Conservation (phyloP, 306 rosid genomes). For the Mucuna pruriens region DNA sequence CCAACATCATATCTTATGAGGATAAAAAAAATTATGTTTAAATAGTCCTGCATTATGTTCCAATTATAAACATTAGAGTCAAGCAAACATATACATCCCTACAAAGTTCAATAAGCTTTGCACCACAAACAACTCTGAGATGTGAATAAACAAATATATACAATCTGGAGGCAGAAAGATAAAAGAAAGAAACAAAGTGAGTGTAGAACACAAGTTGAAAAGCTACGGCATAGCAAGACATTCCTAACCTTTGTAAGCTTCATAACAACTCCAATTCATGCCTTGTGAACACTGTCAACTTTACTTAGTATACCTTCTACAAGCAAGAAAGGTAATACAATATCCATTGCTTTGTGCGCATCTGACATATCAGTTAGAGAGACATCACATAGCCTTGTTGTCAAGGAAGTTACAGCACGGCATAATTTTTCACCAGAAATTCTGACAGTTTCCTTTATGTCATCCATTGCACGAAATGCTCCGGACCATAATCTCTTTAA, state of each 20-base stretch:
- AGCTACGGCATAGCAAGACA: slow-evolving; percentile 14
- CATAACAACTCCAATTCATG: slow-evolving; percentile 88
- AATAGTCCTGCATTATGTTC: neutral
- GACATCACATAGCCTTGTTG: slow-evolving; percentile 88
- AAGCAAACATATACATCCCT: neutral
- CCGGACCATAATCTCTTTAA: slow-evolving; percentile 79
- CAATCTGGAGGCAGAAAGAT: neutral
- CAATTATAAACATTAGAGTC: neutral
- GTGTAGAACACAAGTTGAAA: slow-evolving; percentile 17
- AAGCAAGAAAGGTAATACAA: slow-evolving; percentile 88
- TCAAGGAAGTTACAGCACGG: slow-evolving; percentile 72
- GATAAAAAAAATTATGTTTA: neutral
- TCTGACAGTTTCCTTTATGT: slow-evolving; percentile 94
- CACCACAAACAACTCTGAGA: neutral
- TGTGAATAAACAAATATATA: slow-evolving; percentile 13
- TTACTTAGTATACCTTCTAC: slow-evolving; percentile 92
- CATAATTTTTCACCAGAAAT: slow-evolving; percentile 89
- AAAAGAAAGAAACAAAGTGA: neutral
- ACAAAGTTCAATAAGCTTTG: neutral
- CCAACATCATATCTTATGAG: neutral
- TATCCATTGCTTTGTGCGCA: slow-evolving; percentile 86
- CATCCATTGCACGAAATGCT: slow-evolving; percentile 96
- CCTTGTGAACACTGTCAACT: slow-evolving; percentile 87
- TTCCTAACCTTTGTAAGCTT: slow-evolving; percentile 91
- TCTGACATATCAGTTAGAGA: slow-evolving; percentile 75